Conservation (phyloP, 2,329 filamentous ascomycete genomes). For the Monosporascus sp. region DNA sequence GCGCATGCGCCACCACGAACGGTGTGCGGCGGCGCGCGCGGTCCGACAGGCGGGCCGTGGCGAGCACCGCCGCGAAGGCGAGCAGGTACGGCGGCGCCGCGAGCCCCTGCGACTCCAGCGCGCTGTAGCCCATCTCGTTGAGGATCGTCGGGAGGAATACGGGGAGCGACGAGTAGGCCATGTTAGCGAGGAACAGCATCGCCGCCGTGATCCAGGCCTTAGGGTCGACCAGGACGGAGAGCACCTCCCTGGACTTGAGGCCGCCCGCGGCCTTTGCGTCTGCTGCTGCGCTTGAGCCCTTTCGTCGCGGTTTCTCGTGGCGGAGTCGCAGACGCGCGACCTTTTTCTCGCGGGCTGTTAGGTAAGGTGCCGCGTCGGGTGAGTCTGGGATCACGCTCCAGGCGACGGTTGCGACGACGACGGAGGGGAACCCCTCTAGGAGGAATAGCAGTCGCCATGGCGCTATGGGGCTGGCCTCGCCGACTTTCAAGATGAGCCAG, state of each 20-base stretch:
- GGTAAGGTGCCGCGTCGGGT: conserved; percentile 59
- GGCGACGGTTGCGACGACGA: conserved; percentile 67
- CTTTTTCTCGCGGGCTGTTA: conserved; percentile 58
- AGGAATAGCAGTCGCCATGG: conserved; percentile 84
- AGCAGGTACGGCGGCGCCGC: conserved; percentile 76
- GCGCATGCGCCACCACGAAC: conserved; percentile 64
- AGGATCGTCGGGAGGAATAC: conserved; percentile 84
- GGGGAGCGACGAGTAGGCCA: conserved; percentile 81
- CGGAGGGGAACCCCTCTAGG: conserved; percentile 77
- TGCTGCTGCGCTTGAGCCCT: conserved; percentile 18
- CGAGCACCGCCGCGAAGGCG: conserved; percentile 66
- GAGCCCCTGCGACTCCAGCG: conserved; percentile 67
- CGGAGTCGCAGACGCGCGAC: conserved; percentile 67
- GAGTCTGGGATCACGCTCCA: conserved; percentile 74
- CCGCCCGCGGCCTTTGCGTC: conserved; percentile 17
- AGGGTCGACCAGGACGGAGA: conserved; percentile 57
- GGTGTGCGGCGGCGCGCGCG: conserved; percentile 54
- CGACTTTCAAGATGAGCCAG: conserved; percentile 69
- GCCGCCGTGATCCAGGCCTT: conserved; percentile 69
- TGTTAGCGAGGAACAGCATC: conserved; percentile 86
- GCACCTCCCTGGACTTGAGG: conserved; percentile 51
- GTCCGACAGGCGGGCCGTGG: conserved; percentile 70
- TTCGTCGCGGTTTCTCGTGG: conserved; percentile 33
- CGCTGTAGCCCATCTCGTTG: conserved; percentile 66
- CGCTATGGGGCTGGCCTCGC: conserved; percentile 61